phyloP scores from a whole-genome alignment of 805 yeast species.

The Pachysolen tannophilus region DNA sequence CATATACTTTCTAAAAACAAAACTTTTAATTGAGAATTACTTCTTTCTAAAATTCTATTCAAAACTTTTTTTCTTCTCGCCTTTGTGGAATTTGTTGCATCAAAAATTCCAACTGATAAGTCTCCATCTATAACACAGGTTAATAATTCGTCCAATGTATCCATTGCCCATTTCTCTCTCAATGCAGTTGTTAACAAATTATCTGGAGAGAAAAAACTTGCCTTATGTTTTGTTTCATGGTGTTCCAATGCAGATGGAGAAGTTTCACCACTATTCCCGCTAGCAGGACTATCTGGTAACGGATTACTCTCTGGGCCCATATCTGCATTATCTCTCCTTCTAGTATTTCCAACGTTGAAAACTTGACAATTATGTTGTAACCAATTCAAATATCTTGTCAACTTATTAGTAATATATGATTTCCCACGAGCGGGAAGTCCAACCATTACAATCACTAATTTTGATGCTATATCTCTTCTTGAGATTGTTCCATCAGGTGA shows the following conservation, averaged over 20 bases:
- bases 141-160: constrained; percentile 75
- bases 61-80: constrained; percentile 53
- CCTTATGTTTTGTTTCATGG: constrained; percentile 44
- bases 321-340: constrained; percentile 62
- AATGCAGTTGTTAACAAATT: constrained; percentile 55
- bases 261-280: constrained; percentile 14
- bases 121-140: constrained; percentile 73
- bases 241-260: constrained; percentile 12
- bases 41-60: constrained; percentile 45
- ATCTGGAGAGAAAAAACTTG: constrained; percentile 80
- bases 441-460: constrained; percentile 91
- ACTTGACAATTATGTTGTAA: constrained; percentile 84
- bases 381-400: constrained; percentile 89
- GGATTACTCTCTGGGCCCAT: constrained; percentile 70
- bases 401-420: constrained; percentile 85
- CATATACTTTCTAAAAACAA: constrained; percentile 83
- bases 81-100: constrained; percentile 74
- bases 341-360: constrained; percentile 92
- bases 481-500: constrained; percentile 70
- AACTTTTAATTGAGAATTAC: constrained; percentile 62
- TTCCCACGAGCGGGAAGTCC: constrained; percentile 96
- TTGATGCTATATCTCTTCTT: constrained; percentile 64
- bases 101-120: constrained; percentile 90
- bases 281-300: constrained; percentile 31
- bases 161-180: constrained; percentile 95